Base-by-base conservation (phyloP, 805 yeast species). In the Yamadazyma nakazawae region DNA sequence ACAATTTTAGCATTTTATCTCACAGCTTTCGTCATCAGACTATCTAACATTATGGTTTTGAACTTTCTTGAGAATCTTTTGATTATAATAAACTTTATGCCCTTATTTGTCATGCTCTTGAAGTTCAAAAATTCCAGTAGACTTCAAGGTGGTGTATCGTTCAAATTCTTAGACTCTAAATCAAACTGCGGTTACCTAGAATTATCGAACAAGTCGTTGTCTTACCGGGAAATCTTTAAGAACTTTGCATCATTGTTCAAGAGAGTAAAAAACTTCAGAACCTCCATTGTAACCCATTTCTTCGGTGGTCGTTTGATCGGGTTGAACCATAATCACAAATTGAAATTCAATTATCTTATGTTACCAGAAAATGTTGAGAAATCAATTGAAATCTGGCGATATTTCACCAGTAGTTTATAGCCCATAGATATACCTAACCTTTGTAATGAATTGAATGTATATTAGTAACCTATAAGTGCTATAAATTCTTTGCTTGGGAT, bases 1-100 rank as follows among this genome's bases (percentile, higher is more conserved):
- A 94, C 99, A 0, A 85, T 89, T 2, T 61, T 84, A 54, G 94
- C 94, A 12, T 94, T 91, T 60, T 94, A 94, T 59, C 54, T 82
- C 14, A 78, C 84, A 18, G 92, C 90, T 63, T 85, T 88, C 5
- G 50, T 75, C 0, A 69, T 83, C 4, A 71, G 90, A 45, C 57
- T 89, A 31, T 51, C 73, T 0, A 72, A 80, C 3, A 66, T 88
- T 36, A 46, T 70, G 2, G 43, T 74, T 1, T 67, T 78, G 32
- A 81, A 84, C 16, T 42, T 69, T 1, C 62, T 85, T 18, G 94
- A 88, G 53, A 69, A 83, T 36, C 41, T 72, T 0, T 72, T 88
- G 52, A 80, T 91, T 6, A 61, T 80, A 28, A 62, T 90, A 46
- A 92, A 91, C 59, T 91, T 91, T 60, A 80, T 85, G 59, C 99